Evolutionary conservation across 1,284 basidiomycete genomes (phyloP).

Genomic region (Dichomitus squalens): DNA sequence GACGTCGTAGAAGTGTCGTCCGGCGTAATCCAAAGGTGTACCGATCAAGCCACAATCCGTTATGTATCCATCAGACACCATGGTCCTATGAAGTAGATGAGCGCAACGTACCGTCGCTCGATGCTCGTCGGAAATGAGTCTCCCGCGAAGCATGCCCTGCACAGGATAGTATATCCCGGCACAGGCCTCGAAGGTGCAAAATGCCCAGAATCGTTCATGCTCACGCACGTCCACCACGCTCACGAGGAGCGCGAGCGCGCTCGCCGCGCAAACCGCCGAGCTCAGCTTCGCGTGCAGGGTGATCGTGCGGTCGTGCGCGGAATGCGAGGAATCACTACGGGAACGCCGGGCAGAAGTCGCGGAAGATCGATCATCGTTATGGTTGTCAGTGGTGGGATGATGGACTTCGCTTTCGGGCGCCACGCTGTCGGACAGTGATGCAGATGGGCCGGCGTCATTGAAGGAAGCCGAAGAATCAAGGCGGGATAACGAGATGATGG

Average conservation of each 20-base stretch:
- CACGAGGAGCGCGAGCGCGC: constrained; percentile 57
- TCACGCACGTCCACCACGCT: constrained; percentile 52
- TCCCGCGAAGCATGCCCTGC: constrained; percentile 73
- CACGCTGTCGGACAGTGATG: too few species aligned
- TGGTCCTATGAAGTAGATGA: neutral
- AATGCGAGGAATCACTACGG: too few species aligned
- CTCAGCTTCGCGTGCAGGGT: constrained; percentile 68
- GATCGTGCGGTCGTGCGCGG: constrained; percentile 42
- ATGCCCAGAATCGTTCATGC: constrained; percentile 65
- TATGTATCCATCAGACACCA: neutral
- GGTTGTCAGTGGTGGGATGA: constrained; percentile 5
- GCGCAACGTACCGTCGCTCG: constrained; percentile 62
- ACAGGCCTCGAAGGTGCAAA: constrained; percentile 74
- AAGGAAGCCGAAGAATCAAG: constrained; percentile 23
- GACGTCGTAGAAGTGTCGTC: neutral
- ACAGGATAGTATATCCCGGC: constrained; percentile 81
- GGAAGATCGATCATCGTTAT: neutral
- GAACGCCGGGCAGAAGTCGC: neutral
- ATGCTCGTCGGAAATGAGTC: constrained; percentile 71
- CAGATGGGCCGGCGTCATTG: neutral
- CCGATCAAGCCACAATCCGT: neutral
- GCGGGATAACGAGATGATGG: constrained; percentile 45
- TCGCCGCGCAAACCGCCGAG: constrained; percentile 59
- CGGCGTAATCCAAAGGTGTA: neutral
- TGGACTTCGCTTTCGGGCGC: neutral